Base-by-base conservation (phyloP, 441 rosid genomes). In the Populus hybrid region DNA sequence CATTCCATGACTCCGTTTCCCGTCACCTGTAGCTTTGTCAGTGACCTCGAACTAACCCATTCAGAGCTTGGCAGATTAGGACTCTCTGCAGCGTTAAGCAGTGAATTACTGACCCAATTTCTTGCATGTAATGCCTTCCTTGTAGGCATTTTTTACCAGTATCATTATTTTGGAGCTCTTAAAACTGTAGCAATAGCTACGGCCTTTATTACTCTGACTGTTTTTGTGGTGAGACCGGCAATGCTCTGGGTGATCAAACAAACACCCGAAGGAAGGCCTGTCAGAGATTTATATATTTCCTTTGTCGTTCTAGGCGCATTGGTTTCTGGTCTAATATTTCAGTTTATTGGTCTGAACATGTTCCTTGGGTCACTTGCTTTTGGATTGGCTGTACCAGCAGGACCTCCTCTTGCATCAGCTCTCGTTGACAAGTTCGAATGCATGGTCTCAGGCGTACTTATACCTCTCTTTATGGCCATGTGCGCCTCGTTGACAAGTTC, bases 31-130 rank as follows among this genome's bases (percentile, higher is more conserved):
- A 79, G 80, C 73, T 85, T 91, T 19, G 81, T 95, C 18, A 71
- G 75, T 26, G 93, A 91, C 71, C 85, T 91, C 26, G 82, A 83
- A 50, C 83, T 93, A 74, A 59, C 83, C 7, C 91, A 93, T 72
- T 87, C 97, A 0, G 94, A 91, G 75, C 86, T 94, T 0, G 97
- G 94, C 0, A 78, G 92, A 46, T 72, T 91, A 1, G 90, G 84
- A 0, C 82, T 90, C 7, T 82, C 91, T 0, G 80, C 83, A 8
- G 87, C 86, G 0, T 38, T 84, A 61, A 73, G 81, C 14, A 69
- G 82, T 0, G 90, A 89, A 14, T 4, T 83, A 26, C 2, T 82
- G 12, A 40, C 26, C 7, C 76, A 67, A 0, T 61, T 5, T 34
- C 7, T 12, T 10, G 12, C 21, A 19, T 40, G 5, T 16, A 4